These are phyloP conservation scores for Apophysomyces sp. DNA, from an alignment of 371 early-diverging fungal genomes.

Conservation along the genomic window DNA sequence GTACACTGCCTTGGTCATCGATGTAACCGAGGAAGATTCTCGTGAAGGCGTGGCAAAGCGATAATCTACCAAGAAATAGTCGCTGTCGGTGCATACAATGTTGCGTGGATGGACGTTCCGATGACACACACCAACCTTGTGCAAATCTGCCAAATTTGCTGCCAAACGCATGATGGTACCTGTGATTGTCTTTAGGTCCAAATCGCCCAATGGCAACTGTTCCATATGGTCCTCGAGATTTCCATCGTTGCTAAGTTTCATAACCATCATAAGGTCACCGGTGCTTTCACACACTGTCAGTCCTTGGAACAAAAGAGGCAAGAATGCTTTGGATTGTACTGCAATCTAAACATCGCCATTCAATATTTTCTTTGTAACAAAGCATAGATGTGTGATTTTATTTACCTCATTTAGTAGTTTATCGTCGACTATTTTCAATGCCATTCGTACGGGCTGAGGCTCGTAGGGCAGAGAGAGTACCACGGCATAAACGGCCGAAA, in stretches of 20 bases:
- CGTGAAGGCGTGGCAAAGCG: slow-evolving; percentile 43
- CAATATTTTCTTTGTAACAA: neutral
- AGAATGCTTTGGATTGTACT: slow-evolving; percentile 46
- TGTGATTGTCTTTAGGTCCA: slow-evolving; percentile 46
- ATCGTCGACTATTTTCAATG: slow-evolving; percentile 47
- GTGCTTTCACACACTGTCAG: slow-evolving; percentile 50
- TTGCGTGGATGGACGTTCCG: slow-evolving; percentile 48
- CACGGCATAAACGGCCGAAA: slow-evolving; percentile 48
- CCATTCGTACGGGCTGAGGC: slow-evolving; percentile 32
- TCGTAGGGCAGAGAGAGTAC: slow-evolving; percentile 37
- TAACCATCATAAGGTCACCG: slow-evolving; percentile 52
- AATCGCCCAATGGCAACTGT: slow-evolving; percentile 39
- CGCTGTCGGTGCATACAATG: slow-evolving; percentile 44
- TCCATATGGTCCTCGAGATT: slow-evolving; percentile 51
- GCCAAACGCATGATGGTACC: slow-evolving; percentile 45
- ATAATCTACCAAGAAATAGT: slow-evolving; percentile 51
- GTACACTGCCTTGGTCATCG: slow-evolving; percentile 45
- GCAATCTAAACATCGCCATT: slow-evolving; percentile 43
- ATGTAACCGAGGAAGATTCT: slow-evolving; percentile 43
- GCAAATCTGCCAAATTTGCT: slow-evolving; percentile 38
- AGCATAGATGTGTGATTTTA: neutral
- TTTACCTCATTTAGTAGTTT: slow-evolving; percentile 46
- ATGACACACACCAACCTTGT: slow-evolving; percentile 47
- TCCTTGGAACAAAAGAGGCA: slow-evolving; percentile 46
- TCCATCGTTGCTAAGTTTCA: slow-evolving; percentile 47